These are phyloP conservation scores for Nymphaea colorata DNA, from an alignment of 164 flowering plant species.

Conservation along the genomic window DNA sequence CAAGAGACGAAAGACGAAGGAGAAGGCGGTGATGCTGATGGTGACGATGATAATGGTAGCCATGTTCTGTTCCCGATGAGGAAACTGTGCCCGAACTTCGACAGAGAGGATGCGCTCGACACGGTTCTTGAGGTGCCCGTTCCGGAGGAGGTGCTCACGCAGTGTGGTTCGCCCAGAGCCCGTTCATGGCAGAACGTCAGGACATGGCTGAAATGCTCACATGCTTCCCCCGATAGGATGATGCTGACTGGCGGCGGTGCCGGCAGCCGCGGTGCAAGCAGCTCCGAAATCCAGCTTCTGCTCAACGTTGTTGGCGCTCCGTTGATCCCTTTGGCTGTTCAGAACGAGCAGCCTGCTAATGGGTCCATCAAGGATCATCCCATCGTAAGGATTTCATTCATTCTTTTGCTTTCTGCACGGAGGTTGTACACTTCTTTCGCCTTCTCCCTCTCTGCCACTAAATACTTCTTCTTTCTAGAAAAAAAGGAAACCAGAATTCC, in stretches of 20 bases:
- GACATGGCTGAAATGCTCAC: conserved; percentile 37
- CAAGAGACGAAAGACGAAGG: neutral
- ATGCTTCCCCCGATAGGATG: neutral
- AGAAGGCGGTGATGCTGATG: too few species aligned
- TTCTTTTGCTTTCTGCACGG: neutral
- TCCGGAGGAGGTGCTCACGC: conserved; percentile 66
- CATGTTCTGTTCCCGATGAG: conserved; percentile 33
- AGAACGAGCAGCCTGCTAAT: conserved; percentile 36
- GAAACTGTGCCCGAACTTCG: conserved; percentile 80
- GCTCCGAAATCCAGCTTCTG: conserved; percentile 19
- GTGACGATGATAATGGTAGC: too few species aligned
- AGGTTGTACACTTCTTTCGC: neutral
- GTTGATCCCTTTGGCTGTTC: conserved; percentile 47
- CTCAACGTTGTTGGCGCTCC: conserved; percentile 64
- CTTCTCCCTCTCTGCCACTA: neutral
- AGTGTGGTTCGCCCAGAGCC: conserved; percentile 10
- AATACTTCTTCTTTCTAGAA: neutral
- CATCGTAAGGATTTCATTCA: conserved; percentile 27
- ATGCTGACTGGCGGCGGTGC: conserved; percentile 1
- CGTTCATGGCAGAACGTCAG: conserved; percentile 46
- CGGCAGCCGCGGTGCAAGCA: conserved; percentile 23
- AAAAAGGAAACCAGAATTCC: too few species aligned
- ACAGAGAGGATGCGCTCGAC: conserved; percentile 70
- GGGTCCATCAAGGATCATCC: conserved; percentile 59
- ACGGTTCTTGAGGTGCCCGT: conserved; percentile 92